A percentile compares a stretch with the other conserved stretches of the same genome.
phyloP scores from a whole-genome alignment of 257 asterid species.

The Solanum okadae region DNA sequence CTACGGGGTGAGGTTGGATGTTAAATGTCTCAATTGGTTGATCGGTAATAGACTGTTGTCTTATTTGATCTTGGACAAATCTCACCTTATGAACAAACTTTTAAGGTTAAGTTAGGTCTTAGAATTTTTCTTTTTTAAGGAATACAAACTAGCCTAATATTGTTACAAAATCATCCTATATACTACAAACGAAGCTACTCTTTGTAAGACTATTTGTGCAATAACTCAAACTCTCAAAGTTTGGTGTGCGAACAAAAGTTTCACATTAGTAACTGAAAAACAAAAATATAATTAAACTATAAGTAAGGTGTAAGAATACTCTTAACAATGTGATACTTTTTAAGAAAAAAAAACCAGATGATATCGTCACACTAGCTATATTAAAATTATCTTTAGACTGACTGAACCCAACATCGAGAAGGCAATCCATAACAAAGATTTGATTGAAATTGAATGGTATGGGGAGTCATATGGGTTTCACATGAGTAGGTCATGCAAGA shows the following conservation, averaged over 20 bases:
- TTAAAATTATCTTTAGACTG: not conserved
- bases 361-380: not conserved
- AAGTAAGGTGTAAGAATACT: not conserved
- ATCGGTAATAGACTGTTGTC: not conserved
- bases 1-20: not conserved
- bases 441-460: not conserved
- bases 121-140: not conserved
- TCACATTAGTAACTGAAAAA: not conserved
- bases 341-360: not conserved
- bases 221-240: not conserved
- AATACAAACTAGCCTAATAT: not conserved
- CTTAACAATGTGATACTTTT: not conserved
- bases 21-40: not conserved
- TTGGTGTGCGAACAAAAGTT: not conserved
- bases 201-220: not conserved
- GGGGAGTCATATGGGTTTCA: not conserved
- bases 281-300: not conserved
- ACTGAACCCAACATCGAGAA: not conserved
- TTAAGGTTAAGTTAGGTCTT: not conserved
- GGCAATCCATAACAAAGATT: not conserved
- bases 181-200: not conserved
- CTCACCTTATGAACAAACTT: not conserved
- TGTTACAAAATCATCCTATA: not conserved
- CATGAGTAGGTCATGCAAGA: slow-evolving; percentile 1
- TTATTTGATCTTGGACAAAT: not conserved